A percentile compares a stretch with the other conserved stretches of the same genome.
These are phyloP conservation scores for Croton setiger DNA, from an alignment of 441 rosid genomes.

Conservation along the genomic window DNA sequence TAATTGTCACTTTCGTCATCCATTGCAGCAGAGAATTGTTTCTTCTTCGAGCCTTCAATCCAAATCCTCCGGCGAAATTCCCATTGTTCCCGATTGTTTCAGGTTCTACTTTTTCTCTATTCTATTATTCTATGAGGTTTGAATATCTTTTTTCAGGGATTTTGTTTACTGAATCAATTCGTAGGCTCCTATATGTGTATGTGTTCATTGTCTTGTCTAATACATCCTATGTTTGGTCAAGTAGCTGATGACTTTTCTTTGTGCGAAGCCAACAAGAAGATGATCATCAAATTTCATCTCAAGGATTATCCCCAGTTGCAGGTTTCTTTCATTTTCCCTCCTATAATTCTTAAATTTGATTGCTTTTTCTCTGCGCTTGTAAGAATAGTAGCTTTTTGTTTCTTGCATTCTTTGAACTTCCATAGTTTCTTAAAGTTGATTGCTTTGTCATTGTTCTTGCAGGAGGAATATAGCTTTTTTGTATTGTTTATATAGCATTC, in stretches of 20 bases:
- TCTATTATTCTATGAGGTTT: background rate
- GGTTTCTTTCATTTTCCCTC: slow-evolving; percentile 35
- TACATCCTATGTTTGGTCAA: slow-evolving; percentile 19
- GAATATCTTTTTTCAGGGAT: background rate
- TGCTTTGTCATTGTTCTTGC: too few species aligned
- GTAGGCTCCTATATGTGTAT: background rate
- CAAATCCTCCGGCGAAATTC: slow-evolving; percentile 39
- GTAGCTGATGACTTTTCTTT: slow-evolving; percentile 35
- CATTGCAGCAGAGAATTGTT: slow-evolving; percentile 29
- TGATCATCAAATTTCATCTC: slow-evolving; percentile 40
- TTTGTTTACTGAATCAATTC: background rate
- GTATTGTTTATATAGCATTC: too few species aligned
- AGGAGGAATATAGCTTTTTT: too few species aligned
- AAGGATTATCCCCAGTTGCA: slow-evolving; percentile 52
- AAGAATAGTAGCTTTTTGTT: too few species aligned
- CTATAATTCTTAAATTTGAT: background rate
- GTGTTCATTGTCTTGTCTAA: background rate
- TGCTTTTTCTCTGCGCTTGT: too few species aligned
- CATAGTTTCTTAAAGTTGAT: too few species aligned
- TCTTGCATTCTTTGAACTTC: too few species aligned
- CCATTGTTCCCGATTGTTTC: slow-evolving; percentile 41
- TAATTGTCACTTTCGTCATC: slow-evolving; percentile 1
- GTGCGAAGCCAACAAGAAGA: slow-evolving; percentile 59
- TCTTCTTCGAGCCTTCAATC: slow-evolving; percentile 35
- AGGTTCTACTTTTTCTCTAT: slow-evolving; percentile 34